These are phyloP conservation scores for Colletotrichum limetticola DNA, from an alignment of 2,329 filamentous ascomycete genomes.

Conservation along the genomic window DNA sequence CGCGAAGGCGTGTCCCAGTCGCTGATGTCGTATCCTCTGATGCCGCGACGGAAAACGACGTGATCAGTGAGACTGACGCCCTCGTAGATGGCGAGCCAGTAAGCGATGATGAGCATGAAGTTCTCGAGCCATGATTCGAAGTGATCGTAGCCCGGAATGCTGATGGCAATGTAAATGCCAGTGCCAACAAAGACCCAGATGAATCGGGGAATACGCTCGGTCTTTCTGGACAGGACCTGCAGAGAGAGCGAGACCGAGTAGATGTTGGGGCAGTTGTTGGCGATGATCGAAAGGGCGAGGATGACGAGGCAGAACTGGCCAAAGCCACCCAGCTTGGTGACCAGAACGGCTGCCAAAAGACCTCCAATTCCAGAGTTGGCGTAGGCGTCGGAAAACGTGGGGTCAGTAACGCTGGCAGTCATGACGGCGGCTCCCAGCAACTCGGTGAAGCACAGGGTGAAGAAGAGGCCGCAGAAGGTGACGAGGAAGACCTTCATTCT, in stretches of 20 bases:
- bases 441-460: slow-evolving; percentile 79
- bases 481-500: slow-evolving; percentile 73
- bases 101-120: slow-evolving; percentile 76
- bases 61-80: slow-evolving; percentile 74
- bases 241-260: slow-evolving; percentile 77
- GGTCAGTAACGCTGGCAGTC: slow-evolving; percentile 64
- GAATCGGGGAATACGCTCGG: slow-evolving; percentile 73
- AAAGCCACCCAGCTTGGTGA: slow-evolving; percentile 72
- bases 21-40: slow-evolving; percentile 67
- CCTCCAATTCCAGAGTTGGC: slow-evolving; percentile 66
- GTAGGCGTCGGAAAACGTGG: slow-evolving; percentile 61
- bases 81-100: slow-evolving; percentile 81
- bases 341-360: slow-evolving; percentile 72
- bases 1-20: slow-evolving; percentile 66
- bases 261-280: slow-evolving; percentile 78
- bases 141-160: slow-evolving; percentile 74
- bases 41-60: slow-evolving; percentile 73
- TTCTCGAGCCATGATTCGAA: slow-evolving; percentile 75
- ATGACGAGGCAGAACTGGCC: slow-evolving; percentile 78
- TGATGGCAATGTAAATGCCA: slow-evolving; percentile 73
- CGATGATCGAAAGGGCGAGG: slow-evolving; percentile 73
- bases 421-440: slow-evolving; percentile 78
- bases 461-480: slow-evolving; percentile 75
- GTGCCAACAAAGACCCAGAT: slow-evolving; percentile 73
- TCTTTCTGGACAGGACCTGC: slow-evolving; percentile 70